Base-by-base conservation (phyloP, 2,329 filamentous ascomycete species). In the Juglanconis juglandina region DNA sequence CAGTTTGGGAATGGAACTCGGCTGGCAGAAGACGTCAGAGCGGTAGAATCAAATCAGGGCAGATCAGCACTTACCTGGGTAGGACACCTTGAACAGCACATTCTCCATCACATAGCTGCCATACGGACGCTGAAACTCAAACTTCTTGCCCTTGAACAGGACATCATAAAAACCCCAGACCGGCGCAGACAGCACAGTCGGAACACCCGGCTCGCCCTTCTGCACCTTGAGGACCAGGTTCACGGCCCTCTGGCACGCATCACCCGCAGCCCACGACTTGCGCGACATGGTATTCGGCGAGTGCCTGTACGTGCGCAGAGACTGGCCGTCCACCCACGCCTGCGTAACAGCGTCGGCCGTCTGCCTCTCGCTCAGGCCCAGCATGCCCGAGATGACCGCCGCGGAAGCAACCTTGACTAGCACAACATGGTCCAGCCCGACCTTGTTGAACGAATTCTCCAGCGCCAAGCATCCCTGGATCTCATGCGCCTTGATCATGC, bases 51-150 rank as follows among this genome's bases (percentile, higher is more conserved):
- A 34, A 10, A 55, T 35, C 4, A 14, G 48, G 53, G 30, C 1
- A 34, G 39, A 35, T 52, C 41, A 34, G 39, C 35, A 74, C 84
- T 74, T 81, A 92, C 90, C 90, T 72, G 94, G 94, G 76, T 97
- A 98, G 50, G 95, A 99, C 63, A 99, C 95, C 86, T 99, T 99
- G 89, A 99, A 99, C 66, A 99, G 87, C 63, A 99, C 92, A 72
- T 98, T 99, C 87, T 99, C 95, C 95, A 99, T 99, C 67, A 99
- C 95, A 77, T 99, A 99, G 82, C 90, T 96, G 73, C 93, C 94
- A 73, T 99, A 99, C 61, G 89, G 87, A 65, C 95, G 88, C 83
- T 98, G 94, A 84, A 97, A 99, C 76, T 92, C 82, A 75, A 99
- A 99, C 77, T 91, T 91, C 71, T 96, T 92, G 78, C 92, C 92